Percentiles rank a stretch among this genome's conserved stretches.
These are phyloP conservation scores for Cladobotryum mycophilum DNA, from an alignment of 2,329 filamentous ascomycete species.

Conservation along the genomic window DNA sequence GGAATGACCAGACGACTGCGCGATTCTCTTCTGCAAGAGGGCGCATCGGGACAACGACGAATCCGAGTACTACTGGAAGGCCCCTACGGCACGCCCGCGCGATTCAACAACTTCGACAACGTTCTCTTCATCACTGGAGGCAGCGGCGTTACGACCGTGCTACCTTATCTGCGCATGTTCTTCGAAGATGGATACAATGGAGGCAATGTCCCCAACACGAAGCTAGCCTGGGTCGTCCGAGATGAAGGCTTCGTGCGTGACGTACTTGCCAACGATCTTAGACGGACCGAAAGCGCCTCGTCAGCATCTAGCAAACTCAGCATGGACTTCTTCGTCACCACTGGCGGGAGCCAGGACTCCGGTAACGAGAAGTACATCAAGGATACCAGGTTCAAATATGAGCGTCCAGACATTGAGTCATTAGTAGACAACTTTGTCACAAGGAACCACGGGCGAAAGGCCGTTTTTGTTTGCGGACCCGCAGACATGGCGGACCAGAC, in stretches of 20 bases:
- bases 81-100: conserved; percentile 28
- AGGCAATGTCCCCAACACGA: conserved; percentile 15
- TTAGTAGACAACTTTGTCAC: conserved; percentile 23
- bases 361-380: not conserved
- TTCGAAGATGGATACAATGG: conserved; percentile 12
- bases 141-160: conserved; percentile 30
- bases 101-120: conserved; percentile 25
- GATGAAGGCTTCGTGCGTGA: conserved; percentile 24
- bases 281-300: conserved; percentile 16
- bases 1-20: conserved; percentile 29
- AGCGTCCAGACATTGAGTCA: conserved; percentile 22
- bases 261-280: conserved; percentile 21
- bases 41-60: conserved; percentile 12
- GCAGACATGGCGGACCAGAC: conserved; percentile 31
- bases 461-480: conserved; percentile 32
- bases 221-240: conserved; percentile 27
- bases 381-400: conserved; percentile 11
- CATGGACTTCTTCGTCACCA: conserved; percentile 26
- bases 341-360: not conserved
- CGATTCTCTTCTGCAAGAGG: conserved; percentile 14
- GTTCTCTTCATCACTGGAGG: conserved; percentile 32
- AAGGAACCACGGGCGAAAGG: conserved; percentile 17
- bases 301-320: conserved; percentile 13
- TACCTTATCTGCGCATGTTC: conserved; percentile 25
- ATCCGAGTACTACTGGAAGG: conserved; percentile 30